Evolutionary conservation across 352 stramenopile species (phyloP).

Genomic region (Phytopythium kandeliae): DNA sequence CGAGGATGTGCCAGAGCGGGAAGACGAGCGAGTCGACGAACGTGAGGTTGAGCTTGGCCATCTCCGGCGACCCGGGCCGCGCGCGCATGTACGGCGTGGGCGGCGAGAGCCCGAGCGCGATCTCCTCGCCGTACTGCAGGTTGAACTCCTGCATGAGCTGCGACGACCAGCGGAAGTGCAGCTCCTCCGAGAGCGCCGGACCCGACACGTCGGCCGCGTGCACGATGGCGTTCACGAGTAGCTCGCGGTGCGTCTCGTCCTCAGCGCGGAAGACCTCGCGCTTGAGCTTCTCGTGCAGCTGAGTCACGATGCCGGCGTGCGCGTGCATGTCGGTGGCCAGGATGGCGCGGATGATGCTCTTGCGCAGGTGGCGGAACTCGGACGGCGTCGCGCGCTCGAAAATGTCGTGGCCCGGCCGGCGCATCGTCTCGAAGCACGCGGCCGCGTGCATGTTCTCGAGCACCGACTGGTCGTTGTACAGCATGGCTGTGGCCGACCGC

Average conservation of each 20-base stretch:
- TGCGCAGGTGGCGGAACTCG: constrained; percentile 52
- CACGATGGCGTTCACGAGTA: constrained; percentile 72
- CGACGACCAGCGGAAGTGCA: constrained; percentile 64
- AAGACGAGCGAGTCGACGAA: constrained; percentile 86
- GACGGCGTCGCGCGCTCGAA: constrained; percentile 29
- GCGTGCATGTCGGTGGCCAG: constrained; percentile 82
- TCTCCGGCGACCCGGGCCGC: constrained; percentile 45
- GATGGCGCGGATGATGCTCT: constrained; percentile 72
- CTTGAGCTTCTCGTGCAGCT: constrained; percentile 62
- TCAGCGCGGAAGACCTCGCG: constrained; percentile 43
- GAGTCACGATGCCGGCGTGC: constrained; percentile 64
- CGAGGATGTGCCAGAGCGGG: constrained; percentile 72
- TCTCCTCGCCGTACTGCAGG: constrained; percentile 70
- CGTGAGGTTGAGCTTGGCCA: constrained; percentile 68
- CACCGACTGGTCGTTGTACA: constrained; percentile 87
- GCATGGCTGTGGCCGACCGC: constrained; percentile 65
- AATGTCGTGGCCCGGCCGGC: constrained; percentile 60
- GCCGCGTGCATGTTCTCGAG: constrained; percentile 87
- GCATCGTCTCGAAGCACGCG: constrained; percentile 77
- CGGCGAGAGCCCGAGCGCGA: constrained; percentile 42
- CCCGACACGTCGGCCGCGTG: constrained; percentile 80
- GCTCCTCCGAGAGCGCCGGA: constrained; percentile 37
- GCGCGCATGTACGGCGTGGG: constrained; percentile 79
- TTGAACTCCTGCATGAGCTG: constrained; percentile 79
- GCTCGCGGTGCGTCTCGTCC: constrained; percentile 49